Evolutionary conservation across 2,329 filamentous ascomycete genomes (phyloP).

Genomic region (Pyricularia grisea): DNA sequence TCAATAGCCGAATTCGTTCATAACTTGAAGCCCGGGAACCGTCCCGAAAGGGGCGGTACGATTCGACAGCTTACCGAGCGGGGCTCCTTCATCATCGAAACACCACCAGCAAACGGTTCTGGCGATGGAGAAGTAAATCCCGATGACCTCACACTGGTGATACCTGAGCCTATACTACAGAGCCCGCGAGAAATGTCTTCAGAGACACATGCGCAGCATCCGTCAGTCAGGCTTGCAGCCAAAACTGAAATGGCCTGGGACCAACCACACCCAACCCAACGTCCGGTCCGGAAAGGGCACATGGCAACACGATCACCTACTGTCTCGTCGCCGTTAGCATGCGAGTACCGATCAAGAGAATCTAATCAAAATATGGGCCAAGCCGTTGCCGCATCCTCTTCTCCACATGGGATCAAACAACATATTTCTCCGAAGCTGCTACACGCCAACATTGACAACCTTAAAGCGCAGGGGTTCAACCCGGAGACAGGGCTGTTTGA

Average conservation of each 20-base stretch:
- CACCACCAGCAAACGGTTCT: not conserved
- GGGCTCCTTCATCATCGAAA: not conserved
- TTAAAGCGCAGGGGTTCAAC: constrained; percentile 50
- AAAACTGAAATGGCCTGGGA: not conserved
- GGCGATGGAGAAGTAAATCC: not conserved
- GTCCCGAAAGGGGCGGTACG: constrained; percentile 41
- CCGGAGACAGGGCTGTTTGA: constrained; percentile 38
- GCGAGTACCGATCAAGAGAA: not conserved
- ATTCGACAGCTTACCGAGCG: constrained; percentile 16
- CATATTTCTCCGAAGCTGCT: constrained; percentile 27
- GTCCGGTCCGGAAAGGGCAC: not conserved
- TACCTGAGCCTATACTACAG: not conserved
- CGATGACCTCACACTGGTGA: constrained; percentile 2
- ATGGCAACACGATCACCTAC: not conserved
- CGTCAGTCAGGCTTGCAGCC: not conserved
- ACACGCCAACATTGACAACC: constrained; percentile 46
- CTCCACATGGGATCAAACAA: not conserved
- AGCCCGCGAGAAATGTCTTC: not conserved
- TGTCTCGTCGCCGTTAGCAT: not conserved
- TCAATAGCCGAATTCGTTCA: constrained; percentile 22
- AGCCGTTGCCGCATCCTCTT: not conserved
- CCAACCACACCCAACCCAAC: not conserved
- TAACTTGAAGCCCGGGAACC: constrained; percentile 37
- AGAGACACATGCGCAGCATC: not conserved
- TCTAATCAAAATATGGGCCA: not conserved